A percentile compares a stretch with the other conserved stretches of the same genome.
Conservation (phyloP, 2,329 filamentous ascomycete genomes). For the Cladosporium colombiae region DNA sequence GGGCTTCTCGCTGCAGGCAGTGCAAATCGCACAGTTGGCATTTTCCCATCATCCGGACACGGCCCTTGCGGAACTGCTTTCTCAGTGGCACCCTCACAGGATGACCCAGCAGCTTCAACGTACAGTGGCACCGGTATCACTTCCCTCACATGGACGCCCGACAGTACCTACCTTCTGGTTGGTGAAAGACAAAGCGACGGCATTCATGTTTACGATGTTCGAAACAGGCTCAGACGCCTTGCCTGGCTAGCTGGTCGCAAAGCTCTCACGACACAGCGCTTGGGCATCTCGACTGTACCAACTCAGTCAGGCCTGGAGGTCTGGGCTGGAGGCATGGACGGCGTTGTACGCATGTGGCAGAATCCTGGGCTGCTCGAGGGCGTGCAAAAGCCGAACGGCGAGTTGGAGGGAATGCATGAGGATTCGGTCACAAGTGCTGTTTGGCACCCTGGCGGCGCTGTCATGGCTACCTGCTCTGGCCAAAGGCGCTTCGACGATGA, state of each 20-base stretch:
- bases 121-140: constrained; percentile 56
- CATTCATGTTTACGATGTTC: constrained; percentile 60
- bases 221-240: constrained; percentile 54
- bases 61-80: constrained; percentile 51
- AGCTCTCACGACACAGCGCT: constrained; percentile 55
- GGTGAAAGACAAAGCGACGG: constrained; percentile 59
- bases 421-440: constrained; percentile 48
- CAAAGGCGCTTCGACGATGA: constrained; percentile 29
- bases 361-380: constrained; percentile 46
- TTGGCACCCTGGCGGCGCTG: constrained; percentile 49
- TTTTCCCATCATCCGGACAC: constrained; percentile 54
- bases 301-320: constrained; percentile 51
- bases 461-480: constrained; percentile 55
- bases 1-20: constrained; percentile 60
- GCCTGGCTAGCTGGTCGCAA: constrained; percentile 49
- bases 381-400: constrained; percentile 44
- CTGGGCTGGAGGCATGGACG: constrained; percentile 62
- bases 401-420: constrained; percentile 46
- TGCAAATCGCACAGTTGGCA: constrained; percentile 55
- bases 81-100: constrained; percentile 32
- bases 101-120: constrained; percentile 20
- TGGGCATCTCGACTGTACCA: constrained; percentile 55
- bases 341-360: constrained; percentile 49
- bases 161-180: constrained; percentile 60
- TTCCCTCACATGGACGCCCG: constrained; percentile 58